Evolutionary conservation across 257 asterid species (phyloP).

Genomic region (Plantago elongata): DNA sequence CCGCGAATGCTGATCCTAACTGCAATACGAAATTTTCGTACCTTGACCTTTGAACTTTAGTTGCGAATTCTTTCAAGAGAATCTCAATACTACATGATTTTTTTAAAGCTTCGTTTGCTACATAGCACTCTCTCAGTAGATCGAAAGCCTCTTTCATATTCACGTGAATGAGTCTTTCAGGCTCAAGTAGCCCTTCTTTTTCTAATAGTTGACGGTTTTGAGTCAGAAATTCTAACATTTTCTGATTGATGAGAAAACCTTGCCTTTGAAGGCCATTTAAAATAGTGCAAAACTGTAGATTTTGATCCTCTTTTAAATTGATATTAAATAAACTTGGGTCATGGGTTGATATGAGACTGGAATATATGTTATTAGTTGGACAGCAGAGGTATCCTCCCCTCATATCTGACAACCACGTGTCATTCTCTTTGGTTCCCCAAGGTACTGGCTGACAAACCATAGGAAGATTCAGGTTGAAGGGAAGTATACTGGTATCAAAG

Average conservation of each 20-base stretch:
- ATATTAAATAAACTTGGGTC: slow-evolving; percentile 5
- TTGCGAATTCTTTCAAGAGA: slow-evolving; percentile 14
- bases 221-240: slow-evolving; percentile 11
- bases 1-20: slow-evolving; percentile 6
- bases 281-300: neutral
- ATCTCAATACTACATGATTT: neutral
- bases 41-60: slow-evolving; percentile 1
- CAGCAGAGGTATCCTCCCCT: too few relatives aligned
- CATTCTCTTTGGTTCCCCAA: too few relatives aligned
- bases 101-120: neutral
- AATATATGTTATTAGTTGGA: too few relatives aligned
- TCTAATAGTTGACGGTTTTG: slow-evolving; percentile 6
- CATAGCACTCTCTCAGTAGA: slow-evolving; percentile 2
- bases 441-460: too few relatives aligned
- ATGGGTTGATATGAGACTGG: slow-evolving; percentile 9
- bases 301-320: neutral
- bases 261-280: slow-evolving; percentile 17
- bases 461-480: too few relatives aligned
- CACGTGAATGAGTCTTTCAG: slow-evolving; percentile 1
- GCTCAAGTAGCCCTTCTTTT: slow-evolving; percentile 4
- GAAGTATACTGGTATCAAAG: too few relatives aligned
- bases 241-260: slow-evolving; percentile 11
- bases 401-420: too few relatives aligned
- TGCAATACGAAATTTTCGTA: slow-evolving; percentile 2
- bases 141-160: slow-evolving; percentile 10